phyloP scores from a whole-genome alignment of 2,329 filamentous ascomycete genomes.

The Fusarium staphyleae region DNA sequence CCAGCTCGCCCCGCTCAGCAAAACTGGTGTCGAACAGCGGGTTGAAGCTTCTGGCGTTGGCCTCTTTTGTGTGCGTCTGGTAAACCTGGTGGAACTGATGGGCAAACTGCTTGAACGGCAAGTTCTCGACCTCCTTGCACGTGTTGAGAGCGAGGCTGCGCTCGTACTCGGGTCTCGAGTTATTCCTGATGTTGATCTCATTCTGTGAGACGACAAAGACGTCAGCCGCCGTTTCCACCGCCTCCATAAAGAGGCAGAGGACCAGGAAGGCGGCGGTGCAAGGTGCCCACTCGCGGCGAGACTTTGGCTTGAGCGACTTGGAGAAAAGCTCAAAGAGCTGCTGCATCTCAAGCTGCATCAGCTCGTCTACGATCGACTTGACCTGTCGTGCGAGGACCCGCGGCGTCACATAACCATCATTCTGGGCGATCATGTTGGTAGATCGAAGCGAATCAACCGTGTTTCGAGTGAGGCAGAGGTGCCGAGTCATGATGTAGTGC shows the following conservation, averaged over 20 bases:
- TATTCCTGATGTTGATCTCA: slow-evolving; percentile 55
- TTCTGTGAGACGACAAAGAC: slow-evolving; percentile 59
- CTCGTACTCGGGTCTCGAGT: slow-evolving; percentile 47
- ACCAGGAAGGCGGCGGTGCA: slow-evolving; percentile 64
- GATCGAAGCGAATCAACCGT: slow-evolving; percentile 52
- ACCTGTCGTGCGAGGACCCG: slow-evolving; percentile 64
- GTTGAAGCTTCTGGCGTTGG: slow-evolving; percentile 60
- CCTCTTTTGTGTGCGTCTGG: slow-evolving; percentile 61
- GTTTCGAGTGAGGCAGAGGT: slow-evolving; percentile 58
- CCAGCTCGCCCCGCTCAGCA: slow-evolving; percentile 54
- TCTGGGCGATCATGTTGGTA: slow-evolving; percentile 54
- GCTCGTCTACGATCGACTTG: slow-evolving; percentile 63
- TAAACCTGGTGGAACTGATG: slow-evolving; percentile 68
- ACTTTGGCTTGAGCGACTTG: slow-evolving; percentile 62
- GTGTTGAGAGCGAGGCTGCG: slow-evolving; percentile 55
- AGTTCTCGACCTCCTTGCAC: slow-evolving; percentile 61
- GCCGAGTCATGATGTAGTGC: slow-evolving; percentile 64
- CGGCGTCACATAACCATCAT: slow-evolving; percentile 56
- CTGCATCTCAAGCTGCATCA: slow-evolving; percentile 60
- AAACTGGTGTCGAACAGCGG: slow-evolving; percentile 57
- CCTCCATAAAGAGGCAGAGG: slow-evolving; percentile 66
- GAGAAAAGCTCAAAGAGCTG: slow-evolving; percentile 61
- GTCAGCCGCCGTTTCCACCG: slow-evolving; percentile 61
- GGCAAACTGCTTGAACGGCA: slow-evolving; percentile 67
- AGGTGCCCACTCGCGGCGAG: slow-evolving; percentile 61